A percentile compares a stretch with the other conserved stretches of the same genome.
These are phyloP conservation scores for Dendrobium huoshanense DNA, from an alignment of 106 monocot genomes.

Conservation along the genomic window DNA sequence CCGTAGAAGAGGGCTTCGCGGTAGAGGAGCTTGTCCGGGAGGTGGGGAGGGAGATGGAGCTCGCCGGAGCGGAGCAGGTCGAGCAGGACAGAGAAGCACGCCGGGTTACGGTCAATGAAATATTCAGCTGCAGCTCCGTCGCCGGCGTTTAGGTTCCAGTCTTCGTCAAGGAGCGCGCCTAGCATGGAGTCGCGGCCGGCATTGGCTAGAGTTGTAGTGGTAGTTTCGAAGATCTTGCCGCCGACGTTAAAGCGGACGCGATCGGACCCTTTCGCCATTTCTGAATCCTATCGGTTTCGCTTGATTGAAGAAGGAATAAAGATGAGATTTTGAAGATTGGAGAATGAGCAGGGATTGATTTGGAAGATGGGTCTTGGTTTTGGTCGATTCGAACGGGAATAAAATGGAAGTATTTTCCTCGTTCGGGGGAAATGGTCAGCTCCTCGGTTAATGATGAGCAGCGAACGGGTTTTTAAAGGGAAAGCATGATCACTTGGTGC, in stretches of 20 bases:
- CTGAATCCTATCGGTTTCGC: not conserved
- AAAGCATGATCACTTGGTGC: too few relatives aligned
- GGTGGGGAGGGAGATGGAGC: slow-evolving; percentile 45
- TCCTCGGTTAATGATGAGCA: not conserved
- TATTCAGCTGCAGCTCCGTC: slow-evolving; percentile 24
- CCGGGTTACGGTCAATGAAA: slow-evolving; percentile 87
- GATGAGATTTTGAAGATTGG: not conserved
- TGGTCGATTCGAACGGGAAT: not conserved
- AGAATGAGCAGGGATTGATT: too few relatives aligned
- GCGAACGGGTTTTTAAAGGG: not conserved
- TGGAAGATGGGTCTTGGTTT: too few relatives aligned
- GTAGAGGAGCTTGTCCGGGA: slow-evolving; percentile 52
- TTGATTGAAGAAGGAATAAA: not conserved
- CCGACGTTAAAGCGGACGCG: slow-evolving; percentile 80
- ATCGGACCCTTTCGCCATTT: slow-evolving; percentile 12
- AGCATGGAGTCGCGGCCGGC: slow-evolving; percentile 83
- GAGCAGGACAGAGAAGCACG: slow-evolving; percentile 66
- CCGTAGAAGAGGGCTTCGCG: slow-evolving; percentile 79
- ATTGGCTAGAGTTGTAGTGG: slow-evolving; percentile 73
- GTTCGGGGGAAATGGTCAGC: not conserved
- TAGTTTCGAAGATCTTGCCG: slow-evolving; percentile 79
- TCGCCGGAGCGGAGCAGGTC: slow-evolving; percentile 87
- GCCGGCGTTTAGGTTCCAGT: slow-evolving; percentile 29
- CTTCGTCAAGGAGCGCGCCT: slow-evolving; percentile 62
- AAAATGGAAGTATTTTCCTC: not conserved